A percentile compares a stretch with the other conserved stretches of the same genome.
Evolutionary conservation across 768 basidiomycete genomes (phyloP).

Genomic region (Tylopilus rubrobrunneus): DNA sequence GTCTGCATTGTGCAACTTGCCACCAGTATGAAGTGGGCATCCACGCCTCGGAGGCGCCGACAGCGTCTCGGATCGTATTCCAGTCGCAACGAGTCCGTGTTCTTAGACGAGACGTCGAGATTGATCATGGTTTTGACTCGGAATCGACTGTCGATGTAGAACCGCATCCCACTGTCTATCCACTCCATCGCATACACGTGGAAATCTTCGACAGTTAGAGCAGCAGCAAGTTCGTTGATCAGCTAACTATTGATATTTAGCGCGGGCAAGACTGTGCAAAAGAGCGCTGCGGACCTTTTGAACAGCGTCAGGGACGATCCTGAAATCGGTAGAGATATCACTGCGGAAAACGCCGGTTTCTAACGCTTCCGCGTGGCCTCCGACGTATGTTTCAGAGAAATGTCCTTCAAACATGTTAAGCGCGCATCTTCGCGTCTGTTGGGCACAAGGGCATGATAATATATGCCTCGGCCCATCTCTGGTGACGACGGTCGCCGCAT

Average conservation of each 20-base stretch:
- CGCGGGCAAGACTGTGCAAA: not conserved
- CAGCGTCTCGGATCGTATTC: no score
- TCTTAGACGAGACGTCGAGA: no score
- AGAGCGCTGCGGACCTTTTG: conserved; percentile 56
- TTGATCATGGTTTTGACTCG: no score
- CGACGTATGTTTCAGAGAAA: conserved; percentile 96
- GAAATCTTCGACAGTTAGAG: conserved; percentile 42
- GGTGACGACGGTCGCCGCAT: no score
- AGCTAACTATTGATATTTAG: conserved; percentile 45
- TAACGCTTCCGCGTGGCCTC: conserved; percentile 96
- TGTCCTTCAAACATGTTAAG: conserved; percentile 95
- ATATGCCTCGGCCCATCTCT: conserved; percentile 21
- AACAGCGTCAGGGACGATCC: conserved; percentile 82
- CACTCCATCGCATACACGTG: no score
- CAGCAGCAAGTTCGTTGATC: conserved; percentile 91
- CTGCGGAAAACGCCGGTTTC: conserved; percentile 98
- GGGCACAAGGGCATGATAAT: conserved; percentile 80
- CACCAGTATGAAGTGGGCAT: no score
- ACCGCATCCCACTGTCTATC: no score
- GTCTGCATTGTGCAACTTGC: no score
- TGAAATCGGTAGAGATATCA: conserved; percentile 94
- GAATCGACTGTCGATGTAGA: no score
- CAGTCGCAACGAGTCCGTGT: no score
- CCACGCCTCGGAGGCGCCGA: no score
- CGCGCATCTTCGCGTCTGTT: conserved; percentile 93